Percentiles rank a stretch among this genome's conserved stretches.
These are phyloP conservation scores for Nakazawaea peltata DNA, from an alignment of 805 yeast genomes.

Conservation along the genomic window DNA sequence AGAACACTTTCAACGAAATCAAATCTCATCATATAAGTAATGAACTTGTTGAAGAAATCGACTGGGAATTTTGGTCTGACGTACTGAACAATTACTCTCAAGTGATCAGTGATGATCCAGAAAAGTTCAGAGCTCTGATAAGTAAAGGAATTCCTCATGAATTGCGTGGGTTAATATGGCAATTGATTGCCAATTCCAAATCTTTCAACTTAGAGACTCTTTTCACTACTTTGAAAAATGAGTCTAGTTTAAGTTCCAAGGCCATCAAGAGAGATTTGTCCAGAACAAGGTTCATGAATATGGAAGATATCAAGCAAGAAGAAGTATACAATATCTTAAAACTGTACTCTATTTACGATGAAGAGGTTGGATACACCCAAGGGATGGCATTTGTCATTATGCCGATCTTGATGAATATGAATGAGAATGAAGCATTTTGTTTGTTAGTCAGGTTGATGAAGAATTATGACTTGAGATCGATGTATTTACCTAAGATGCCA, in stretches of 20 bases:
- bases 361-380: constrained; percentile 95
- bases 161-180: constrained; percentile 90
- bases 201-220: constrained; percentile 53
- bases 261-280: constrained; percentile 76
- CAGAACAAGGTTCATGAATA: constrained; percentile 75
- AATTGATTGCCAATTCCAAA: constrained; percentile 74
- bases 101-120: constrained; percentile 56
- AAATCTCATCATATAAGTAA: constrained; percentile 30
- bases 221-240: constrained; percentile 38
- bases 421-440: constrained; percentile 80
- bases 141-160: constrained; percentile 77
- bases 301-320: constrained; percentile 40
- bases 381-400: constrained; percentile 94
- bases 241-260: constrained; percentile 57
- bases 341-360: constrained; percentile 78
- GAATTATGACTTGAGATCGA: constrained; percentile 67
- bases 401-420: constrained; percentile 75
- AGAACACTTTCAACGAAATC: constrained; percentile 36
- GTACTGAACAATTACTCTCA: constrained; percentile 72
- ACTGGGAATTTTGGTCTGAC: constrained; percentile 85
- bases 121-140: constrained; percentile 51
- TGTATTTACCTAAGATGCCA: constrained; percentile 87
- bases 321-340: constrained; percentile 70
- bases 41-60: constrained; percentile 28
- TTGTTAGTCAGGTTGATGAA: constrained; percentile 77